Percentiles rank a stretch among this genome's conserved stretches.
These are phyloP conservation scores for Madurella fahalii DNA, from an alignment of 2,329 filamentous ascomycete species.

Conservation along the genomic window DNA sequence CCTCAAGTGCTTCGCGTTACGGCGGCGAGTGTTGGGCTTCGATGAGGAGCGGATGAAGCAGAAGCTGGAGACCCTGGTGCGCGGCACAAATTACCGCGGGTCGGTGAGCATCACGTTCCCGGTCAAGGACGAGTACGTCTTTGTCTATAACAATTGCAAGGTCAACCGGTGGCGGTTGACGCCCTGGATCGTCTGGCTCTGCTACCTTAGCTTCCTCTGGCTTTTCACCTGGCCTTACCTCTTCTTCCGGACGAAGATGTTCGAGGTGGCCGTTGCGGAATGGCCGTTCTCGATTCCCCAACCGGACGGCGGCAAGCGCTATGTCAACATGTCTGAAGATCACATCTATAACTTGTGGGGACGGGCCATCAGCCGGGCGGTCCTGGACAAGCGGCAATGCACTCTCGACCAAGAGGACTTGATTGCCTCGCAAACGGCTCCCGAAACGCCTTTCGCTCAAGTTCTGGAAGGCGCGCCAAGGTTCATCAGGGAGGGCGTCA, in stretches of 20 bases:
- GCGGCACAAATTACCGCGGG: conserved; percentile 64
- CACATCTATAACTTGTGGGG: conserved; percentile 63
- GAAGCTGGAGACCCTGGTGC: conserved; percentile 54
- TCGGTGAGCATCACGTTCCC: conserved; percentile 57
- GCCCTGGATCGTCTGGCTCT: conserved; percentile 60
- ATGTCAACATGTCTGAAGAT: conserved; percentile 51
- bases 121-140: conserved; percentile 50
- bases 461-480: conserved; percentile 39
- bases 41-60: conserved; percentile 51
- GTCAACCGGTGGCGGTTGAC: conserved; percentile 63
- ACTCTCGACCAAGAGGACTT: conserved; percentile 56
- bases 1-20: conserved; percentile 54
- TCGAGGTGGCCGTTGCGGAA: conserved; percentile 57
- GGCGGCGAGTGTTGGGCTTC: conserved; percentile 54
- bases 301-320: conserved; percentile 39
- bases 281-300: conserved; percentile 52
- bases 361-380: conserved; percentile 54
- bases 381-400: conserved; percentile 53
- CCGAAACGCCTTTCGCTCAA: conserved; percentile 36
- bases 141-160: conserved; percentile 60
- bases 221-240: conserved; percentile 68
- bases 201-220: conserved; percentile 64
- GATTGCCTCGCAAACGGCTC: conserved; percentile 36
- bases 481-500: conserved; percentile 45
- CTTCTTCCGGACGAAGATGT: conserved; percentile 63